Percentiles rank a stretch among this genome's conserved stretches.
These are phyloP conservation scores for Kokia cookei DNA, from an alignment of 441 rosid genomes.

Conservation along the genomic window DNA sequence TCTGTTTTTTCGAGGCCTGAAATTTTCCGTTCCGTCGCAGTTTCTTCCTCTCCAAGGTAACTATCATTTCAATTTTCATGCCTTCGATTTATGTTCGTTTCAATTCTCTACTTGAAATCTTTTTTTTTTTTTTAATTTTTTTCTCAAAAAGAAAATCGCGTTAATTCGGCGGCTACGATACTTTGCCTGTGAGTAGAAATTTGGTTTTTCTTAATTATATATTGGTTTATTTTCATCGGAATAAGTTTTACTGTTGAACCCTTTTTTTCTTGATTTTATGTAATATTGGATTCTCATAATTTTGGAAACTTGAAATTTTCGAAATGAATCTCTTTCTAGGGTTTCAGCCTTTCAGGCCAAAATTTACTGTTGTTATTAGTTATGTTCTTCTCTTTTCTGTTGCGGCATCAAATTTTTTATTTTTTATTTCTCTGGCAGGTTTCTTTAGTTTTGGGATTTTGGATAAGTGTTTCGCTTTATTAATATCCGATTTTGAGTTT, in stretches of 20 bases:
- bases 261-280: neutral
- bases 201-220: neutral
- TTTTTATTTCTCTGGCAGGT: neutral
- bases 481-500: neutral
- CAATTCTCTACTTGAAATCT: neutral
- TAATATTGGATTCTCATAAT: neutral
- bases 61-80: neutral
- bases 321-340: neutral
- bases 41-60: constrained; percentile 1
- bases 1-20: neutral
- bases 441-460: neutral
- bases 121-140: neutral
- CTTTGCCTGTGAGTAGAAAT: neutral
- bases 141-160: neutral
- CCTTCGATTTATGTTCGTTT: neutral
- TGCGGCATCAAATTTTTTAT: neutral
- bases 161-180: neutral
- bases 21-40: neutral
- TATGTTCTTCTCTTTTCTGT: neutral
- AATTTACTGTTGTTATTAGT: neutral
- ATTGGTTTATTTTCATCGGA: neutral
- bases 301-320: neutral
- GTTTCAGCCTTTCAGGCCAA: neutral
- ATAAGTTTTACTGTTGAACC: neutral
- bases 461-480: neutral